Evolutionary conservation across 225 moss, liverwort and hornwort species (phyloP).

Genomic region (Asterella californica): DNA sequence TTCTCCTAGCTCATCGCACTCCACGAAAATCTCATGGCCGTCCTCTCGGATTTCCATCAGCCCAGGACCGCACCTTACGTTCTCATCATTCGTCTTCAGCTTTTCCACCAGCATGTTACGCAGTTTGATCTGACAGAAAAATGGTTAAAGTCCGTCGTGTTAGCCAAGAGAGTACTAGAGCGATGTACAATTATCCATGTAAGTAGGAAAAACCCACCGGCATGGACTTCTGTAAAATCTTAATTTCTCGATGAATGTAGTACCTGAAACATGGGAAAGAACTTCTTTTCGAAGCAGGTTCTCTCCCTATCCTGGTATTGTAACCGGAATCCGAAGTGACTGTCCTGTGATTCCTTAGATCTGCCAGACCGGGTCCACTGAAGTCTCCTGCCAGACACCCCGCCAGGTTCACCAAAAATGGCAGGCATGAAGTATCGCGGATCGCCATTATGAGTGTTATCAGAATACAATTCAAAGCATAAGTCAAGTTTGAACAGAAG

Average conservation of each 20-base stretch:
- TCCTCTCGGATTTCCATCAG: neutral
- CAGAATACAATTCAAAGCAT: neutral
- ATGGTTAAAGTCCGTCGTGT: neutral
- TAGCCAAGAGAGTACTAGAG: neutral
- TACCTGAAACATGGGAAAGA: conserved; percentile 5
- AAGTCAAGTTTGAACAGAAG: neutral
- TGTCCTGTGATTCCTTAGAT: neutral
- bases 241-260: neutral
- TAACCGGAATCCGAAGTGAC: neutral
- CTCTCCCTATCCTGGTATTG: neutral
- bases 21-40: neutral
- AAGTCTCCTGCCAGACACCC: neutral
- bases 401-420: neutral
- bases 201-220: neutral
- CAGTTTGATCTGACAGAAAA: neutral
- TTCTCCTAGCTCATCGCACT: neutral
- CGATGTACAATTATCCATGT: neutral
- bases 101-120: neutral
- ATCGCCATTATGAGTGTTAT: neutral
- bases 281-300: neutral
- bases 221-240: no score
- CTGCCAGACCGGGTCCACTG: neutral
- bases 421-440: neutral
- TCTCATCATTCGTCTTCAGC: neutral
- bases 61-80: neutral